These are phyloP conservation scores for Eucalyptus leucophloia DNA, from an alignment of 345 rosid species.

Conservation along the genomic window DNA sequence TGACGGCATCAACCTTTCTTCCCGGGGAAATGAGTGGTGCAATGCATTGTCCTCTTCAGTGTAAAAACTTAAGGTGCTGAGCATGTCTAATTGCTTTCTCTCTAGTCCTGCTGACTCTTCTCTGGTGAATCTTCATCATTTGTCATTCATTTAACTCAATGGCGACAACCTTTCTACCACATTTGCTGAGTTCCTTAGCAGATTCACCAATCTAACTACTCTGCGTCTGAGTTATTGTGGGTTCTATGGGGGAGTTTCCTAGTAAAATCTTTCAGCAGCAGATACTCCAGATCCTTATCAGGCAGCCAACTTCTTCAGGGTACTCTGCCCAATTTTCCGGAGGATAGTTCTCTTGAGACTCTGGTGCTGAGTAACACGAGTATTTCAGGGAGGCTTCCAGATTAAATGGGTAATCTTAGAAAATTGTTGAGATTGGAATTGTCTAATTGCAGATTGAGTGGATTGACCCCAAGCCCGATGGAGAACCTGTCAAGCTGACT, in stretches of 20 bases:
- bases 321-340: neutral
- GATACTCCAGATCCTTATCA: conserved; percentile 10
- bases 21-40: conserved; percentile 12
- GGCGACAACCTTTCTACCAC: conserved; percentile 1
- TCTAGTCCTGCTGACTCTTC: conserved; percentile 6
- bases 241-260: conserved; percentile 21
- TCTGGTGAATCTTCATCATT: neutral
- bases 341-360: conserved; percentile 1
- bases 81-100: conserved; percentile 10
- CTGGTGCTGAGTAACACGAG: conserved; percentile 6
- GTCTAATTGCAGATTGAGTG: conserved; percentile 1
- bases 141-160: conserved; percentile 3
- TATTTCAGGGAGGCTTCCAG: conserved; percentile 14
- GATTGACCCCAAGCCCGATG: conserved; percentile 11
- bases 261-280: neutral
- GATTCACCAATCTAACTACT: conserved; percentile 1
- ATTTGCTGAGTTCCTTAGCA: conserved; percentile 12
- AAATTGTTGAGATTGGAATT: conserved; percentile 4
- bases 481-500: conserved; percentile 1
- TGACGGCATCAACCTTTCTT: conserved; percentile 13
- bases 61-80: conserved; percentile 3
- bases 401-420: conserved; percentile 6
- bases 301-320: conserved; percentile 1
- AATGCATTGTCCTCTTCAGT: conserved; percentile 2
- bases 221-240: neutral